These are phyloP conservation scores for Suillus clintonianus DNA, from an alignment of 768 basidiomycete species.

Conservation along the genomic window DNA sequence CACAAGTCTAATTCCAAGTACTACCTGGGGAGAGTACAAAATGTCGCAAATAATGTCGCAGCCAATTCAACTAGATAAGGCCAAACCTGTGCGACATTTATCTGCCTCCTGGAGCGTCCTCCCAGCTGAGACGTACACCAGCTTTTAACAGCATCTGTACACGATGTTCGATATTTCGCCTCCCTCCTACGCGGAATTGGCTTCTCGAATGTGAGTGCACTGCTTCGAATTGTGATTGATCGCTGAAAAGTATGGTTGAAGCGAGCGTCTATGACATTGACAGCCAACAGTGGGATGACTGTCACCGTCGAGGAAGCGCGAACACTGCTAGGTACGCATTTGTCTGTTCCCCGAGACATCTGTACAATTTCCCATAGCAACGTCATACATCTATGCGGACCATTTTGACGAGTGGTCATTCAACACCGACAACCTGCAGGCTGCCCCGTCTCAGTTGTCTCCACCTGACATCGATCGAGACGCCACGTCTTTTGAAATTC, in stretches of 20 bases:
- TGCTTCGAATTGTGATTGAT: background rate
- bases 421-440: conserved; percentile 40
- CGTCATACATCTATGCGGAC: conserved; percentile 76
- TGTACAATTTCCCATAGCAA: conserved; percentile 49
- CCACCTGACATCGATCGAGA: conserved; percentile 17
- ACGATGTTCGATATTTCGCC: conserved; percentile 82
- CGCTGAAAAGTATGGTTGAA: conserved; percentile 29
- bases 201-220: conserved; percentile 67
- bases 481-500: conserved; percentile 71
- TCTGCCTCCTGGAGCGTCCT: background rate
- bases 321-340: conserved; percentile 67
- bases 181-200: conserved; percentile 80
- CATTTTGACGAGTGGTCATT: conserved; percentile 83
- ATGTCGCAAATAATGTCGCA: conserved; percentile 24
- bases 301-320: conserved; percentile 86
- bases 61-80: conserved; percentile 23
- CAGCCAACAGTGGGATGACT: conserved; percentile 61
- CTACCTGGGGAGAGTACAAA: background rate
- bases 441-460: conserved; percentile 22
- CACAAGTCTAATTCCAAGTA: no score
- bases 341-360: conserved; percentile 5
- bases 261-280: conserved; percentile 78
- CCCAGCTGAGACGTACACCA: conserved; percentile 15
- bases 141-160: conserved; percentile 71
- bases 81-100: conserved; percentile 19